Conservation (phyloP, 257 asterid genomes). For the Leonotis leonurus region DNA sequence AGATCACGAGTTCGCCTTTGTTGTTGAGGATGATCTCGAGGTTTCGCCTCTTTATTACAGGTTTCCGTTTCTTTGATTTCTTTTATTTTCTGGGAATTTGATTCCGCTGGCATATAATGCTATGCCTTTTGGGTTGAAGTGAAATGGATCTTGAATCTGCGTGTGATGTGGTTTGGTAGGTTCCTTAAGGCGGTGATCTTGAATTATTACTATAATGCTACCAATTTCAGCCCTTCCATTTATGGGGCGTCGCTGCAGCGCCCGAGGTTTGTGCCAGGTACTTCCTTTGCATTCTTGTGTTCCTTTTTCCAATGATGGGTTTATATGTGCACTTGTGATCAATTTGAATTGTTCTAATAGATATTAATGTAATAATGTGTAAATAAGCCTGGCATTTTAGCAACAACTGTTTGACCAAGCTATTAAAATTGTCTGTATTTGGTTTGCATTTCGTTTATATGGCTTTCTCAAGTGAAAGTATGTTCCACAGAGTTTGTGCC, state of each 20-base stretch:
- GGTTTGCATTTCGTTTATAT: neutral
- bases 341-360: neutral
- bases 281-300: neutral
- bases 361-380: neutral
- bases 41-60: constrained; percentile 80
- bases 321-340: neutral
- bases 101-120: neutral
- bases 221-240: constrained; percentile 22
- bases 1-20: constrained; percentile 45
- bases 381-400: neutral
- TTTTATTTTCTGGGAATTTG: neutral
- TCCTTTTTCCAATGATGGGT: neutral
- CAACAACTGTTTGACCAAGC: neutral
- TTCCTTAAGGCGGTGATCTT: constrained; percentile 19
- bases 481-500: neutral
- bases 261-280: constrained; percentile 27
- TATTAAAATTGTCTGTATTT: neutral
- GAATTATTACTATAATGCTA: constrained; percentile 17
- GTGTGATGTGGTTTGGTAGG: constrained; percentile 6
- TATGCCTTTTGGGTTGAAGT: neutral
- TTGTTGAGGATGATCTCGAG: constrained; percentile 96
- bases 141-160: constrained; percentile 1
- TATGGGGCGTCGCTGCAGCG: constrained; percentile 24
- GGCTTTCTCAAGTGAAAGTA: constrained; percentile 5
- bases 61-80: constrained; percentile 24